phyloP scores from a whole-genome alignment of 352 stramenopile genomes.

The Phytophthora europaea region DNA sequence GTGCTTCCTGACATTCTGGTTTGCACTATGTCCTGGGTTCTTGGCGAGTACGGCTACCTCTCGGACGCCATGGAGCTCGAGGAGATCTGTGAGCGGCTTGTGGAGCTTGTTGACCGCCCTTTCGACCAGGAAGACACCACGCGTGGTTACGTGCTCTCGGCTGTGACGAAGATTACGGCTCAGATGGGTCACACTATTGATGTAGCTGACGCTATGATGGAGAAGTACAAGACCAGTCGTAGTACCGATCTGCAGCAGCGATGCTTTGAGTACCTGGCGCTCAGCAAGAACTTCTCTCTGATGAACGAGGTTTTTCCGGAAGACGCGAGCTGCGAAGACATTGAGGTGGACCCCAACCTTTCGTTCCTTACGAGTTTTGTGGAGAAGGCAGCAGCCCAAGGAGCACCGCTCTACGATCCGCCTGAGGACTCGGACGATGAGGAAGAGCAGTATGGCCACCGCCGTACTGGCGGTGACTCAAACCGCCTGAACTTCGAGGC shows the following conservation, averaged over 20 bases:
- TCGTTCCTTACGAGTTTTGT: conserved; percentile 97
- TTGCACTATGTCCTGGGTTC: conserved; percentile 98
- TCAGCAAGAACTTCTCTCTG: conserved; percentile 93
- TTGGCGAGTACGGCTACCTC: conserved; percentile 99
- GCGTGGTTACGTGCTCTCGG: conserved; percentile 95
- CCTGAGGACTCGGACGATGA: conserved; percentile 97
- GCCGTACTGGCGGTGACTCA: conserved; percentile 52
- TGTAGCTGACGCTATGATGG: conserved; percentile 94
- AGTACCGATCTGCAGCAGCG: conserved; percentile 98
- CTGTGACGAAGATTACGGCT: conserved; percentile 98
- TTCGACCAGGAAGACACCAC: conserved; percentile 93
- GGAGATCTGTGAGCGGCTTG: conserved; percentile 96
- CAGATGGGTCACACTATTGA: conserved; percentile 94
- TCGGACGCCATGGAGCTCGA: conserved; percentile 94
- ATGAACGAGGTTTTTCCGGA: conserved; percentile 96
- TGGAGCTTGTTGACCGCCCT: conserved; percentile 91
- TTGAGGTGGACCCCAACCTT: conserved; percentile 97
- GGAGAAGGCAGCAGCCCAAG: conserved; percentile 91
- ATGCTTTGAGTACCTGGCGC: conserved; percentile 98
- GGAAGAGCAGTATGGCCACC: conserved; percentile 82
- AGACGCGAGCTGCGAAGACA: conserved; percentile 96
- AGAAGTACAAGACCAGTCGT: conserved; percentile 97
- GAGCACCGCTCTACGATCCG: conserved; percentile 95
- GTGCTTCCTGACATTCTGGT: conserved; percentile 96
- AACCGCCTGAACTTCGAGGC: conserved; percentile 90